These are phyloP conservation scores for Termitomyces sp. DNA, from an alignment of 768 basidiomycete species.

Conservation along the genomic window DNA sequence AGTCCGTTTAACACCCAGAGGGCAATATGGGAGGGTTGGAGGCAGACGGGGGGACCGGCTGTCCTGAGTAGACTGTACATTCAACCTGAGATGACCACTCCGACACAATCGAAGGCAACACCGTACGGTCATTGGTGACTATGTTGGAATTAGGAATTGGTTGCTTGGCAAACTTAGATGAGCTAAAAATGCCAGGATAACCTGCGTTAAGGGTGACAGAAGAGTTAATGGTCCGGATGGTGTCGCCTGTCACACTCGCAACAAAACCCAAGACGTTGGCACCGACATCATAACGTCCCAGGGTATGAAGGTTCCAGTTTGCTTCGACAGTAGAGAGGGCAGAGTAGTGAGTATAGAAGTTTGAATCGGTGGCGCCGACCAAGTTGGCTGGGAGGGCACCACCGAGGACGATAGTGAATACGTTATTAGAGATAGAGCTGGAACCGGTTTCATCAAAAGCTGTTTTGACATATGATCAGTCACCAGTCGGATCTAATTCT, in stretches of 20 bases:
- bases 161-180: slow-evolving; percentile 4
- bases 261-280: slow-evolving; percentile 52
- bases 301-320: slow-evolving; percentile 59
- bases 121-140: slow-evolving; percentile 20
- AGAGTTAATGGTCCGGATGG: slow-evolving; percentile 16
- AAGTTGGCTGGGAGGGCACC: slow-evolving; percentile 38
- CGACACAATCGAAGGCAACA: slow-evolving; percentile 17
- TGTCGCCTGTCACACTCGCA: slow-evolving; percentile 40
- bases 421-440: slow-evolving; percentile 37
- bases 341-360: slow-evolving; percentile 63
- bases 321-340: slow-evolving; percentile 50
- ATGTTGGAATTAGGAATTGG: slow-evolving; percentile 21
- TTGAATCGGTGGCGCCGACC: slow-evolving; percentile 42
- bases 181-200: slow-evolving; percentile 24
- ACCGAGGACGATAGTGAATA: slow-evolving; percentile 39
- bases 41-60: slow-evolving; percentile 11
- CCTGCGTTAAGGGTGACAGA: slow-evolving; percentile 17
- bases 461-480: not conserved
- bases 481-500: not conserved
- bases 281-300: slow-evolving; percentile 38
- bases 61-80: slow-evolving; percentile 20
- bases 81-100: slow-evolving; percentile 21
- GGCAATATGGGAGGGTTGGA: not conserved
- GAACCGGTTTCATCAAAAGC: slow-evolving; percentile 55
- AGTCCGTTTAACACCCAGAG: not conserved